These are phyloP conservation scores for Erucastrum elatum DNA, from an alignment of 345 rosid genomes.

Conservation along the genomic window DNA sequence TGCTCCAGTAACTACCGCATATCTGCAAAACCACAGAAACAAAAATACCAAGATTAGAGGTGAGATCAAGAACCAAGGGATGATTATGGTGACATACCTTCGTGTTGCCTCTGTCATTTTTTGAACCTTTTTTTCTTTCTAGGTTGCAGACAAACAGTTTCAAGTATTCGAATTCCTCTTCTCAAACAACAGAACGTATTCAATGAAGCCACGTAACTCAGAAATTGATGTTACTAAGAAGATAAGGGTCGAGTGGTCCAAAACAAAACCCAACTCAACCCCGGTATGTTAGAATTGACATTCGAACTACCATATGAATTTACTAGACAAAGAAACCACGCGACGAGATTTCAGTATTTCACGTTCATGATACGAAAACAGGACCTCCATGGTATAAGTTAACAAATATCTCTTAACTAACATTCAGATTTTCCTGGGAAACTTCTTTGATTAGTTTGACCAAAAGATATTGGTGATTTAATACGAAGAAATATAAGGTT, in stretches of 20 bases:
- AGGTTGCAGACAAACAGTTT: neutral
- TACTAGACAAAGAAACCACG: too few species aligned
- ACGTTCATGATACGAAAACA: too few species aligned
- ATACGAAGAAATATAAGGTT: too few species aligned
- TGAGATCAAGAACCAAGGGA: slow-evolving; percentile 7
- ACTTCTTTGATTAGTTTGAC: too few species aligned
- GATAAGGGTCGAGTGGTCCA: neutral
- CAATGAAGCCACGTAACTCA: slow-evolving; percentile 27
- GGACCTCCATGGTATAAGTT: too few species aligned
- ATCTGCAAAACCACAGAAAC: slow-evolving; percentile 18
- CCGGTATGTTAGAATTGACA: neutral
- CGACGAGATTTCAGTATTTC: too few species aligned
- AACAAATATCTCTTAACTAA: too few species aligned
- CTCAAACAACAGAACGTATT: neutral
- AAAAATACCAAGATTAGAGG: neutral
- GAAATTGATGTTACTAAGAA: slow-evolving; percentile 1
- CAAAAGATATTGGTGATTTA: too few species aligned
- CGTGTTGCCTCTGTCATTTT: slow-evolving; percentile 25
- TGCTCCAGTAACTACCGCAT: slow-evolving; percentile 49
- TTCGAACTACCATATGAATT: neutral
- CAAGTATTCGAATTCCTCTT: neutral
- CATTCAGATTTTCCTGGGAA: too few species aligned
- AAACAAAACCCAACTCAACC: neutral
- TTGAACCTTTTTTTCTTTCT: neutral
- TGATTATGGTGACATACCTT: slow-evolving; percentile 9